Evolutionary conservation across 2,329 filamentous ascomycete genomes (phyloP), one percentile per base, ranked within the genome.

Genomic region (Trichoderma simmonsii): DNA sequence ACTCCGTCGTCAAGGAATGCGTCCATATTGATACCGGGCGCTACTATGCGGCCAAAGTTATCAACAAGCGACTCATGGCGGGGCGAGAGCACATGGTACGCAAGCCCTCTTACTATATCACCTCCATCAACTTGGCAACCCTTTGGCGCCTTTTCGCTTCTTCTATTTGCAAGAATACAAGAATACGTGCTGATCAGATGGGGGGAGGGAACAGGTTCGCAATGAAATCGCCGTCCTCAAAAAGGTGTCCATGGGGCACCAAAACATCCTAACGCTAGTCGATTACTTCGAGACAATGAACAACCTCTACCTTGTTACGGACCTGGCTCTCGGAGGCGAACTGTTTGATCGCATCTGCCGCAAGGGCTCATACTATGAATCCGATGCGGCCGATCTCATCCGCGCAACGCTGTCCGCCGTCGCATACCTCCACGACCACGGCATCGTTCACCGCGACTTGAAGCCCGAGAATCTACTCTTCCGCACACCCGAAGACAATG

Each of bases 281-380:
- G 96, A 99, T 85, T 99, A 98, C 83, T 99, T 99, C 80, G 96
- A 99, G 85, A 99, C 96, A 7, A 97, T 98, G 93, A 98, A 99
- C 85, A 99, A 99, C 83, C 88, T 99, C 75, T 99, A 99, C 82
- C 91, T 99, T 48, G 96, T 99, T 66, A 98, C 96, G 57, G 96
- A 99, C 79, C 92, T 99, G 36, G 96, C 96, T 21, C 90, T 98
- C 21, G 96, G 96, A 75, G 96, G 96, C 77, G 96, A 99, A 82
- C 90, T 99, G 18, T 99, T 99, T 81, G 96, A 99, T 82, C 93
- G 96, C 77, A 99, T 99, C 82, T 99, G 96, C 83, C 92, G 96
- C 75, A 99, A 99, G 85, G 96, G 96, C 75, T 97, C 93, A 73
- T 99, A 99, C 86, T 98, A 97, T 85, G 96, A 99, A 84, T 95